phyloP scores from a whole-genome alignment of 139 green algal species.

The Chlorella sp. region DNA sequence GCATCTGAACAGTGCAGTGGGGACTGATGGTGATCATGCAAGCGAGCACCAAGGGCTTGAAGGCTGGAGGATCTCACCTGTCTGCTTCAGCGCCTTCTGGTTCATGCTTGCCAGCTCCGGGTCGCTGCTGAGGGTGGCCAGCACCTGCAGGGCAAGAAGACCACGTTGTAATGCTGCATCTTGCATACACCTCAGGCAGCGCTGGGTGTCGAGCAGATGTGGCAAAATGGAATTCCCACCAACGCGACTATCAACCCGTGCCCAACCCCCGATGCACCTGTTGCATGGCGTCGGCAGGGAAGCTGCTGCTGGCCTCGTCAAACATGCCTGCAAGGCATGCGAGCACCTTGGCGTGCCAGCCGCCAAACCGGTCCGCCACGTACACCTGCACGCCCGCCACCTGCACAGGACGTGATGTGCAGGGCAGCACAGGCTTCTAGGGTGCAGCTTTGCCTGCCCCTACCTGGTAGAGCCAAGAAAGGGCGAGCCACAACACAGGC shows the following conservation, averaged over 20 bases:
- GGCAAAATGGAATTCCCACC: not conserved
- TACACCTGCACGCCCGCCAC: slow-evolving; percentile 66
- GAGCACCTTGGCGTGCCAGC: slow-evolving; percentile 79
- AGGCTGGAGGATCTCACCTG: not conserved
- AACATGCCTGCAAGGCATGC: slow-evolving; percentile 40
- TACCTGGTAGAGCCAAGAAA: no score
- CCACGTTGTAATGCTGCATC: not conserved
- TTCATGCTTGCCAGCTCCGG: slow-evolving; percentile 20
- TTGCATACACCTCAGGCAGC: not conserved
- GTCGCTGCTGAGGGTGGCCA: slow-evolving; percentile 24
- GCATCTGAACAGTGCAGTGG: no score
- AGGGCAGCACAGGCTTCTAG: not conserved
- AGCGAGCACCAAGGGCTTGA: not conserved
- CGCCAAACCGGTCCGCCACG: slow-evolving; percentile 80
- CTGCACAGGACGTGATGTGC: slow-evolving; percentile 3
- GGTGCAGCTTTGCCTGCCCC: no score
- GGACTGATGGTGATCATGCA: no score
- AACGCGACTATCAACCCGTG: not conserved
- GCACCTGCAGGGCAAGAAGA: slow-evolving; percentile 2
- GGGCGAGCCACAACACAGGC: no score
- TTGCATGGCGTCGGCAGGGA: slow-evolving; percentile 55
- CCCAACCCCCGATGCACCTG: not conserved
- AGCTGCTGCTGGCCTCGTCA: slow-evolving; percentile 45
- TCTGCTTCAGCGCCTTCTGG: slow-evolving; percentile 51
- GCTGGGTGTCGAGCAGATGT: not conserved